Evolutionary conservation across 176 grass and related monocot species (phyloP), one percentile per base, ranked within the genome.

Genomic region (Dendrocalamus sinicus): DNA sequence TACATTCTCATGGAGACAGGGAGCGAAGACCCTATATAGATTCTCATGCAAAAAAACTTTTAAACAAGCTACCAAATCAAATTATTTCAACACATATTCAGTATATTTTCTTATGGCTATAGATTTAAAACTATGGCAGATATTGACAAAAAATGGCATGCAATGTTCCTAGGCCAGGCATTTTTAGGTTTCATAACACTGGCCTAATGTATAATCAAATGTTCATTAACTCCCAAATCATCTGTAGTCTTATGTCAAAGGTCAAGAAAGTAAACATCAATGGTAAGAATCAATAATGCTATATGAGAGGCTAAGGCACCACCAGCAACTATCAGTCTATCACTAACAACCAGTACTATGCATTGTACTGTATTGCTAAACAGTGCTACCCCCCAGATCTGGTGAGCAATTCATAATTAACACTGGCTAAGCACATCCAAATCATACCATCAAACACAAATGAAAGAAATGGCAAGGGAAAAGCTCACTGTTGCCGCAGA

Each of bases 401-500:
- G 47, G 82, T 75, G 75, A 43, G 20, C 28, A 22, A 30, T 44
- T 67, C 82, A 70, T 51, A 67, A 60, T 16, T 70, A 78, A 41
- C 65, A 82, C 24, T 17, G 0, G 13, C 24, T 35, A 44, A 67
- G 30, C 20, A 79, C 20, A 37, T 50, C 57, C 6, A 17, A 80
- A 23, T 59, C 22, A n/a, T 17, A 78, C 4, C 22, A 76, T 77
- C 26, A 85, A 61, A 61, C 61, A 62, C 7, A 62, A 20, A 9
- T 43, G 40, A 37, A 72, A 28, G 75, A 74, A 92, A 81, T 69
- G 12, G 26, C 57, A 43, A 16, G 84, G 47, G 72, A 40, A 57
- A 83, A 43, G 72, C 88, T 90, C 86, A 99, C 97, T 94, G 88
- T 83, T 96, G 94, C 73, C 87, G 86, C 30, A 89, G 88, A 26